Evolutionary conservation across 2,329 filamentous ascomycete species (phyloP), one percentile per base, ranked within the genome.

Genomic region (Elsinoe perseae): DNA sequence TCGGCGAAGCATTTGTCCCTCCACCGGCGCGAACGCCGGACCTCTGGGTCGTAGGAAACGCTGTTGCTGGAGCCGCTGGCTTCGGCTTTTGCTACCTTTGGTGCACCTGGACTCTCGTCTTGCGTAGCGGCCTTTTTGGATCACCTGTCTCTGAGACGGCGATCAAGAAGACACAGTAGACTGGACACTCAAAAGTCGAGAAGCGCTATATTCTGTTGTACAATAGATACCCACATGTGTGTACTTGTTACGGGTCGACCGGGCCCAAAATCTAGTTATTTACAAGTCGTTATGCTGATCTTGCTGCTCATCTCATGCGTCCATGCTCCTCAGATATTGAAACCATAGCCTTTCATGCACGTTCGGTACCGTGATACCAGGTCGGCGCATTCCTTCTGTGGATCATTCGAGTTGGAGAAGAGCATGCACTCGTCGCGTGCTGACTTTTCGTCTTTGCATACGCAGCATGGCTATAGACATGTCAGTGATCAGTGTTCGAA

Each of bases 341-440:
- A 98, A 14, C 93, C 93, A 67, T 87, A 97, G 9, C 89, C 87
- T 57, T 84, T 83, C 93, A 98, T 97, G 73, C 93, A 98, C 64
- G 75, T 83, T 75, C 84, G 85, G 77, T 98, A 98, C 69, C 88
- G 84, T 25, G 89, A 82, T 61, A 98, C 87, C 60, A 89, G 80
- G 52, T 84, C 80, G 72, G 84, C 80, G 79, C 93, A 98, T 66
- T 95, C 90, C 67, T 82, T 80, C 65, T 88, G 81, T 36, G 93
- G 89, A 68, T 96, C 86, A 67, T 85, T 80, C 59, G 87, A 80
- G 61, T 82, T 90, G 56, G 89, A 95, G 77, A 97, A 96, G 57
- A 98, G 87, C 92, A 98, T 97, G 79, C 93, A 98, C 74, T 98
- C 91, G 75, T 98, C 93, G 61, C 93, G 89, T 64, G 81, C 81